Evolutionary conservation across 495 filamentous ascomycete genomes (phyloP).

Genomic region (Neurospora sp.): DNA sequence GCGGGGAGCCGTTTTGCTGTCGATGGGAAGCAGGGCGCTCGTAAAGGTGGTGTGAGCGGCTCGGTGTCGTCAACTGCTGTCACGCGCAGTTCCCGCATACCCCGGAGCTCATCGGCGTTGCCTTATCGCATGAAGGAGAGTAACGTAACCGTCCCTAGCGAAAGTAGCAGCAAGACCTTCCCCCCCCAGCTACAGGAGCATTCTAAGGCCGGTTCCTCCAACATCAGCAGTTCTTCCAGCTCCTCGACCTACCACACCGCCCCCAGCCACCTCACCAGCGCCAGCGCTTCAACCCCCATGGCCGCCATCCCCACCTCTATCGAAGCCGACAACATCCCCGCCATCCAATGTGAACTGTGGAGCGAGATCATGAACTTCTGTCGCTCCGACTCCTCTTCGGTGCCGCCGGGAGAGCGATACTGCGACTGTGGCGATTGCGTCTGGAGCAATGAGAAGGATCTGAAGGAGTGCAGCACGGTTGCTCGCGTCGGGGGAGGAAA

Average conservation of each 20-base stretch:
- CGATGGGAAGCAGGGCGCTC: too few relatives aligned
- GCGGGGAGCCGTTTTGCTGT: fast-evolving
- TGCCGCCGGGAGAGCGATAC: not conserved
- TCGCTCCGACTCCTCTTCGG: not conserved
- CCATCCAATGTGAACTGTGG: not conserved
- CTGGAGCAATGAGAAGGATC: not conserved
- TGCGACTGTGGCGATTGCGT: not conserved
- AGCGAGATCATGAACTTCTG: not conserved
- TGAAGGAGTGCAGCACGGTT: not conserved
- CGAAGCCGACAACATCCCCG: not conserved
- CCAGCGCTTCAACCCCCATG: too few relatives aligned
- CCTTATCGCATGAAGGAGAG: too few relatives aligned
- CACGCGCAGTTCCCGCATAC: too few relatives aligned
- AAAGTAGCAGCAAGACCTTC: too few relatives aligned
- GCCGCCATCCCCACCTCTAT: not conserved
- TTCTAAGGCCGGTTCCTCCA: not conserved
- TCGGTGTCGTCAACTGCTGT: too few relatives aligned
- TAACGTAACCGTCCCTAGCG: too few relatives aligned
- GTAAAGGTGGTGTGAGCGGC: too few relatives aligned
- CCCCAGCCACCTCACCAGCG: not conserved
- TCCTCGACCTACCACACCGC: not conserved
- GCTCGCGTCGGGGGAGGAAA: not conserved
- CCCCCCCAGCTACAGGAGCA: not conserved
- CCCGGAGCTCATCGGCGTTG: not conserved
- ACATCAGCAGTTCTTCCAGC: not conserved